phyloP scores from a whole-genome alignment of 768 basidiomycete species.

The Cystobasidiopsis lactophilus region DNA sequence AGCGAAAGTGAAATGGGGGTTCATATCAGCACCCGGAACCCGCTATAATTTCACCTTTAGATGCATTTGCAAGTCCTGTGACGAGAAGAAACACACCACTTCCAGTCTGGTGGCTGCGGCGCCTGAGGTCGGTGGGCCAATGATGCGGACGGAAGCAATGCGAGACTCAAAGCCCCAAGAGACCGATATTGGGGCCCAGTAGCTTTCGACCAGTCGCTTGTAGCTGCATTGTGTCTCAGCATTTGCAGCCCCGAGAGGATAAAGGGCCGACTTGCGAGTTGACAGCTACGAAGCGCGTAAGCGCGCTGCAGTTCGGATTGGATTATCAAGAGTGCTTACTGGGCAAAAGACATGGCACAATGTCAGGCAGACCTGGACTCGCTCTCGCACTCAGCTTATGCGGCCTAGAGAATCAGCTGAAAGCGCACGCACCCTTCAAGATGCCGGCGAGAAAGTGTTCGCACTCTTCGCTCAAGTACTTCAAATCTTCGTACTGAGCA shows the following conservation, averaged over 20 bases:
- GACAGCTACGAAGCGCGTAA: no score
- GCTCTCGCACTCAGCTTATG: no score
- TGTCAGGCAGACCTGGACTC: slow-evolving; percentile 74
- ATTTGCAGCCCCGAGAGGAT: background rate
- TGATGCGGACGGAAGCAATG: slow-evolving; percentile 71
- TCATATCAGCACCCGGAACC: slow-evolving; percentile 80
- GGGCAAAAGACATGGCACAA: slow-evolving; percentile 35
- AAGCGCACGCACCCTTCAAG: no score
- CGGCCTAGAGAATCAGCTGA: no score
- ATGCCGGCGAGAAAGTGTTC: slow-evolving; percentile 93
- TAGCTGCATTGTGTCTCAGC: slow-evolving; percentile 55
- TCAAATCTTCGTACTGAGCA: slow-evolving; percentile 60
- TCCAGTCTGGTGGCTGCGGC: slow-evolving; percentile 69
- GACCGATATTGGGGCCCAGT: slow-evolving; percentile 19
- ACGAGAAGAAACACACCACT: slow-evolving; percentile 26
- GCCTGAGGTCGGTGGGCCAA: slow-evolving; percentile 72
- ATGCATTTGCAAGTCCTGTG: background rate
- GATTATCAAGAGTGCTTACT: no score
- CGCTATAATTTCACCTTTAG: slow-evolving; percentile 26
- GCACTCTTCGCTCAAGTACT: slow-evolving; percentile 46
- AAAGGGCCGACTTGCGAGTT: no score
- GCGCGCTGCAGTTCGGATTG: no score
- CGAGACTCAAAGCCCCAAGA: slow-evolving; percentile 33
- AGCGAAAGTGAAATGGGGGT: slow-evolving; percentile 69
- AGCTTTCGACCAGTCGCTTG: slow-evolving; percentile 58